Base-by-base conservation (phyloP, 2,329 filamentous ascomycete species). In the Aspergillus sp. region DNA sequence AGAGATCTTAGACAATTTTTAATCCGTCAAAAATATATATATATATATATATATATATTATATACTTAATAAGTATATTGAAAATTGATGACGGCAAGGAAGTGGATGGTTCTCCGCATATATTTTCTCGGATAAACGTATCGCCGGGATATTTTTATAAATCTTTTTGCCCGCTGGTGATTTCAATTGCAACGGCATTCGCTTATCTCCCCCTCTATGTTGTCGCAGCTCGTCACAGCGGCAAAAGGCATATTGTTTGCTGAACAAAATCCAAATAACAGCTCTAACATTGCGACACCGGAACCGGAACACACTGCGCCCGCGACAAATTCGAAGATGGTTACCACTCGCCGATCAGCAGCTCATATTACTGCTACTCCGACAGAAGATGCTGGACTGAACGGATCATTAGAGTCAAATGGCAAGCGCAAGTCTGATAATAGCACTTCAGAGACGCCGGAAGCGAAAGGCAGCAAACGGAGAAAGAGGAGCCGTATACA, bases 221-320 rank as follows among this genome's bases (percentile, higher is more conserved):
- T 77, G 58, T 72, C 75, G 48, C 69, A 77, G 37, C 44, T 77
- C 54, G 70, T 77, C 52, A 77, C 73, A 50, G 73, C 73, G 60
- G 75, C 75, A 59, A 76, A 75, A 65, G 73, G 75, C 64, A 61
- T 77, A 61, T 75, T 77, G 58, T 62, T 67, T 22, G 7, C 46
- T 61, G 70, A 67, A 66, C 66, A 51, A 39, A 51, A 20, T 30
- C 34, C 34, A n/a, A 22, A 60, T 52, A 53, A 51, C 20, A 53
- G 61, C 41, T 59, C 58, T 17, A 30, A 40, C 30, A 40, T 17
- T n/a, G n/a, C 51, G 13, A 24, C 33, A 20, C 40, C 51, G 19
- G 33, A 30, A 52, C 51, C 64, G 6, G 53, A 39, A 19, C 6
- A 42, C 17, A 52, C 44, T 34, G 11, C 45, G 44, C 57, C 47